phyloP scores from a whole-genome alignment of 2,329 filamentous ascomycete species.

The Talaromyces atroroseus region DNA sequence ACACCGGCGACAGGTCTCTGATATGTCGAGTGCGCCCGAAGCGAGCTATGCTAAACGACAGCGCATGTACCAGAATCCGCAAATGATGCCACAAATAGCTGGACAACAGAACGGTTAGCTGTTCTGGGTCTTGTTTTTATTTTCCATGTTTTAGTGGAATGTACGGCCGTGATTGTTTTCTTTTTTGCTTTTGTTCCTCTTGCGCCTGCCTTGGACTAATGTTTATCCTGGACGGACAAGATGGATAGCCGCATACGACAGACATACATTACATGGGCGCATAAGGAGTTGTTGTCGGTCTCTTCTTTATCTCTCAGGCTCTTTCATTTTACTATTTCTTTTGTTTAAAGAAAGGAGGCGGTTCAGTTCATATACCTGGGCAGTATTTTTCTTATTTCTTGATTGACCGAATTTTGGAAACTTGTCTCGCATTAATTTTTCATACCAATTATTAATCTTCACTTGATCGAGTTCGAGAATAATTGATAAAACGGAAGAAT shows the following conservation, averaged over 20 bases:
- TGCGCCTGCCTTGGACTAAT: conserved; percentile 5
- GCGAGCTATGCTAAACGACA: conserved; percentile 53
- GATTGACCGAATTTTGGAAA: not conserved
- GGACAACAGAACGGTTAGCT: conserved; percentile 13
- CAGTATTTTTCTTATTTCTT: not conserved
- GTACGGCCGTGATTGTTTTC: not conserved
- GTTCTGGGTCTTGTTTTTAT: not conserved
- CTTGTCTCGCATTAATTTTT: not conserved
- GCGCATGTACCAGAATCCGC: conserved; percentile 50
- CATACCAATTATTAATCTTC: not conserved
- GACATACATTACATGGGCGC: conserved; percentile 9
- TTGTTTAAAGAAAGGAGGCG: not conserved
- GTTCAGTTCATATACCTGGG: not conserved
- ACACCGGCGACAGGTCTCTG: conserved; percentile 56
- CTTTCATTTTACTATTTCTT: not conserved
- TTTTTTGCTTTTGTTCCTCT: not conserved
- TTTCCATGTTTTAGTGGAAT: conserved; percentile 2
- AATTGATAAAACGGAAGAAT: not conserved
- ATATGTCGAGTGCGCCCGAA: conserved; percentile 52
- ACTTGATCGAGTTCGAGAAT: not conserved
- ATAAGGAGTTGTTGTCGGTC: conserved; percentile 6
- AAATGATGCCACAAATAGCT: conserved; percentile 45
- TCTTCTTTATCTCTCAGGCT: not conserved
- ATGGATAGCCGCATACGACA: conserved; percentile 1
- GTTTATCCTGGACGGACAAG: conserved; percentile 3